Base-by-base conservation (phyloP, 2,329 filamentous ascomycete genomes). In the Dichotomopilus funicola region DNA sequence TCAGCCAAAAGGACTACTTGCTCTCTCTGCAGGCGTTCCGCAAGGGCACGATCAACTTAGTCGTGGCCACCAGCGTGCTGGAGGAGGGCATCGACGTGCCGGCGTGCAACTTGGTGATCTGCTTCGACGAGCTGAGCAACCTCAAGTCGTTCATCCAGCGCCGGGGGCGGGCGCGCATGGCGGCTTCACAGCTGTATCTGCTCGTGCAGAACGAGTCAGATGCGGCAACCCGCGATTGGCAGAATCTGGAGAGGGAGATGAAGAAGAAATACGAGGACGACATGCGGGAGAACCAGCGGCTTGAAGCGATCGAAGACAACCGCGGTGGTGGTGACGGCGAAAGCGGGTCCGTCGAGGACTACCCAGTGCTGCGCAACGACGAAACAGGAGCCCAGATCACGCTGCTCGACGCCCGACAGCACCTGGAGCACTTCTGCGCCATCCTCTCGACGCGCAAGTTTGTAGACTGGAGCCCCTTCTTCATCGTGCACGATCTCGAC, bases 381-480 rank as follows among this genome's bases (percentile, higher is more conserved):
- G 71, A 27, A 59, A 68, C 27, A 70, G 82, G 10, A 4, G 89
- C 89, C 0, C 72, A 83, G 2, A 72, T 96, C 11, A 87, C 87
- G 9, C 76, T 90, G 1, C 80, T 88, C 40, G 88, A 88, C 61
- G 87, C 89, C 0, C 81, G 86, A 48, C 70, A 77, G n/a, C 90
- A 94, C 67, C 77, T 97, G 1, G 76, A 88, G 47, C 89, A 95
- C 68, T 95, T 96, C 63, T 96, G 91, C 68, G 73, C 75, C 0
- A 77, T 78, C 0, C 68, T 91, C 0, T 77, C 80, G 0, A 72
- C 72, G 0, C 74, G 73, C 0, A 78, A 81, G 33, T 89, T 84
- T 64, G 75, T 85, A 6, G 82, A 91, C 61, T 72, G 73, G 13
- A 74, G 79, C 1, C 90, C 91, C 0, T 81, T 87, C 49, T 95